Evolutionary conservation across 2,329 filamentous ascomycete genomes (phyloP).

Genomic region (Zymoseptoria brevis): DNA sequence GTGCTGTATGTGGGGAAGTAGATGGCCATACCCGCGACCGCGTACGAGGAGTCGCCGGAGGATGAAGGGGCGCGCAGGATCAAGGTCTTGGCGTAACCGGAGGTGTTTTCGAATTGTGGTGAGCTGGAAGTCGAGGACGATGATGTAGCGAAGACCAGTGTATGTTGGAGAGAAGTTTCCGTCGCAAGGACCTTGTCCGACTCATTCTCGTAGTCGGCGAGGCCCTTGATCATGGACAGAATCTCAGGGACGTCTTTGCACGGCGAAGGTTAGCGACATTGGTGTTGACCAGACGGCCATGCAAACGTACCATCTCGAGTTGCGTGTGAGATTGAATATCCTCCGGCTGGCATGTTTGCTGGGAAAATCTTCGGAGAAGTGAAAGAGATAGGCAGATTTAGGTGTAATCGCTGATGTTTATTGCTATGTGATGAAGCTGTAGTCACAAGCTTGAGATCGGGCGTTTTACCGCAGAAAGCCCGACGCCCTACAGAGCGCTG

Average conservation of each 20-base stretch:
- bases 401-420: background rate
- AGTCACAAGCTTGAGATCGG: background rate
- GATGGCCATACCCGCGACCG: conserved; percentile 67
- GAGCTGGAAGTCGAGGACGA: conserved; percentile 22
- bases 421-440: background rate
- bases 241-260: conserved; percentile 69
- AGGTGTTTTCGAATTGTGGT: conserved; percentile 30
- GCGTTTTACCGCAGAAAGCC: background rate
- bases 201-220: conserved; percentile 82
- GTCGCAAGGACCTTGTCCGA: conserved; percentile 69
- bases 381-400: background rate
- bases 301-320: conserved; percentile 38
- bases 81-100: conserved; percentile 67
- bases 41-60: conserved; percentile 28
- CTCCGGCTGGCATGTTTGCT: background rate
- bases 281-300: background rate
- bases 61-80: conserved; percentile 47
- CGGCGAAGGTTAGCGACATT: background rate
- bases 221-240: conserved; percentile 70
- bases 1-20: conserved; percentile 97
- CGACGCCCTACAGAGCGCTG: background rate
- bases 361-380: background rate
- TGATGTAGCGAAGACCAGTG: conserved; percentile 65
- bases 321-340: conserved; percentile 48
- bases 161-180: conserved; percentile 59